Base-by-base conservation (phyloP, 495 filamentous ascomycete genomes). In the Corynascus novoguineensis region DNA sequence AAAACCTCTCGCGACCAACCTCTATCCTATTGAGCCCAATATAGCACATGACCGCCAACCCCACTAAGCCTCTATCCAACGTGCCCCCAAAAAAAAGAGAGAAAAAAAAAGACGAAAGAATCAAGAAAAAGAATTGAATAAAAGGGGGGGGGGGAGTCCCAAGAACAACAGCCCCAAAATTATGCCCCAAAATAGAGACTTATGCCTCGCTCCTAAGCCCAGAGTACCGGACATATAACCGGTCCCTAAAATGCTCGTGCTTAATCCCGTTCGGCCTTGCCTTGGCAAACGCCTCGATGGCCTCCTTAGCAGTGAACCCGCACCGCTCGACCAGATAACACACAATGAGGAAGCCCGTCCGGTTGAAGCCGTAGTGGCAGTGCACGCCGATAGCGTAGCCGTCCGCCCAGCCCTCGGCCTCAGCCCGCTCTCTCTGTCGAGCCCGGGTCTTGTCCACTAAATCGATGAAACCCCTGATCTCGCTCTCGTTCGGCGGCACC, bases 321-420 rank as follows among this genome's bases (percentile, higher is more conserved):
- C 85, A 78, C 53, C 83, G 78, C 72, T 97, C 92, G 49, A 97
- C 87, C 6, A 97, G 72, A 62, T 97, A 97, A 63, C 85, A 89
- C n/a, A 86, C 85, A 32, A 97, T 84, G 64, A 96, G 85, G 66
- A 92, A 96, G 1, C 92, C 91, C 0, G 90, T 95, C 32, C 90
- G 82, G 65, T 96, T 95, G 73, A 90, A 96, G 0, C 92, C 92
- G 60, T 97, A 97, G 64, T 97, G 92, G 64, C 92, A 97, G 67
- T 97, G 92, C 1, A 96, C 90, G 12, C 87, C 92, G 45, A 97
- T 78, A 14, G 79, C 71, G 9, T 65, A 69, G 25, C 73, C 63
- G 0, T 74, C 68, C 12, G 68, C 68, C 61, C 66, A 73, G 11
- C 74, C 69, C 5, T 72, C 76, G 25, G 69, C 68, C 15, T 56